Evolutionary conservation across 257 asterid genomes (phyloP), one percentile per base, ranked within the genome.

Genomic region (Craterostigma plantagineum): DNA sequence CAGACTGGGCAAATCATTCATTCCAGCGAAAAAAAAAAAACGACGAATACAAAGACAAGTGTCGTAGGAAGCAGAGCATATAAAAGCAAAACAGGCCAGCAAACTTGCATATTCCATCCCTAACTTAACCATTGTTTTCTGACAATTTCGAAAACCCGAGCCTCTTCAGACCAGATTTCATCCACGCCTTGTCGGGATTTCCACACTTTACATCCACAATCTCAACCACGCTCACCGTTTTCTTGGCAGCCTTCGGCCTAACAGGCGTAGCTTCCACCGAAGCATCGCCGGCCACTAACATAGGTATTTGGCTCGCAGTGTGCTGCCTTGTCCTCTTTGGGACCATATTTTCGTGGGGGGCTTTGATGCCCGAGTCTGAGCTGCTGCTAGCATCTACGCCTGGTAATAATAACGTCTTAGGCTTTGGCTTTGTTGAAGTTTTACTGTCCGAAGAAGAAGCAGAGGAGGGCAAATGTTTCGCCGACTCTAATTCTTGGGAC

Each of bases 131-230:
- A 36, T 12, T 36, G 14, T n/a, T 66, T 11, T 71, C 77, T 1
- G 90, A 74, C 34, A 75, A 65, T 42, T 75, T 81, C 7, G 92
- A 78, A 50, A 81, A 78, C 14, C 78, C 66, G 8, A 75, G 71
- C 51, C 72, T 78, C 70, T 70, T 78, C 33, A 81, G 66, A 47
- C 79, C 75, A 1, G 90, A 92, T 46, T 55, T 70, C 34, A 58
- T 75, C 80, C 73, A 69, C 38, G 62, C 53, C 57, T 58, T 70
- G 50, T 75, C 81, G 0, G 66, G 61, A 46, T 48, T 63, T 12
- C 92, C 76, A 47, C 95, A 79, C 68, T 63, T 84, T 62, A 74
- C 52, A 69, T 84, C 92, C 50, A 76, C 92, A 13, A 77, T 56
- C 52, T 77, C 96, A 47, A 77, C 92, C 35, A 69, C 49, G n/a